phyloP scores from a whole-genome alignment of 192 early-diverging fungal species.

The Gryganskiella cystojenkinii region DNA sequence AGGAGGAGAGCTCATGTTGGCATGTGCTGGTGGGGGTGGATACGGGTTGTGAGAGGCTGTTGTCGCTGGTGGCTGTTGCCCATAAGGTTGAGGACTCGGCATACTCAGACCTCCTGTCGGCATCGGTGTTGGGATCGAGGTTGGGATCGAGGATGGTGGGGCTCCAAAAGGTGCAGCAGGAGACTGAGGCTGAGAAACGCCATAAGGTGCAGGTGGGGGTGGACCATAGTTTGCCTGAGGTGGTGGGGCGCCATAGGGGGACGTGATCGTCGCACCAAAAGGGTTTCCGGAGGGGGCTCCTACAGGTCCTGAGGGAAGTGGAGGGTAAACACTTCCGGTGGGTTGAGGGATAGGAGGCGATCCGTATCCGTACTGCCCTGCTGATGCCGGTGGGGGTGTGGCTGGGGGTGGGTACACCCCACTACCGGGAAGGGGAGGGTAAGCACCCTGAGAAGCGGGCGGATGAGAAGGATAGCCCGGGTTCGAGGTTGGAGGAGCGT shows the following conservation, averaged over 20 bases:
- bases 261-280: neutral
- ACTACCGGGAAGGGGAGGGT: constrained; percentile 3
- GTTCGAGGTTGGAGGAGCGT: too few relatives aligned
- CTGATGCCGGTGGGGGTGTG: neutral
- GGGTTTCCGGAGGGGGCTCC: constrained; percentile 14
- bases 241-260: constrained; percentile 8
- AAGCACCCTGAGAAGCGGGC: too few relatives aligned
- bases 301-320: constrained; percentile 8
- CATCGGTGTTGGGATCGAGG: constrained; percentile 15
- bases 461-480: too few relatives aligned
- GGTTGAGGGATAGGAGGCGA: constrained; percentile 7
- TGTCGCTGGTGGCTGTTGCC: neutral
- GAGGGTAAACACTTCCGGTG: constrained; percentile 7
- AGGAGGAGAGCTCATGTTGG: neutral
- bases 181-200: neutral
- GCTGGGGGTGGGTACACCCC: constrained; percentile 35
- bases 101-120: constrained; percentile 17
- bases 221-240: neutral
- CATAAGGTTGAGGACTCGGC: constrained; percentile 26
- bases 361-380: neutral
- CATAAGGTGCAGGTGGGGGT: constrained; percentile 1
- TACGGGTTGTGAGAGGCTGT: too few relatives aligned
- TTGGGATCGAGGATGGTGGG: neutral
- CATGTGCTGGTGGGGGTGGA: neutral
- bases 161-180: neutral